Conservation (phyloP, 2,329 filamentous ascomycete genomes). For the Helotiales sp. region DNA sequence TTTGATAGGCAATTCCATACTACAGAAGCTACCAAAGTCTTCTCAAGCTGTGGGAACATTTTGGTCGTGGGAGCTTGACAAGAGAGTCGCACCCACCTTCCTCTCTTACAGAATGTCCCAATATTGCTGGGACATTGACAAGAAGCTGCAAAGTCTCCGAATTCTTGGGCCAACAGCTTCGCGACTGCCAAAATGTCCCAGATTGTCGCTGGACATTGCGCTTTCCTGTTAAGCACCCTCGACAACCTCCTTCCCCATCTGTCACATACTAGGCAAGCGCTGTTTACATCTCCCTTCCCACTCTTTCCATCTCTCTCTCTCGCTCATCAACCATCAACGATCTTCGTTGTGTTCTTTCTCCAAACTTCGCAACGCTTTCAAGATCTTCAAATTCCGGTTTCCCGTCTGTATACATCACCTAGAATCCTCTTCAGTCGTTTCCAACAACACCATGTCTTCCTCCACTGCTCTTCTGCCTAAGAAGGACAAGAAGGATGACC, state of each 20-base stretch:
- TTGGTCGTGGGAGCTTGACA: too few relatives aligned
- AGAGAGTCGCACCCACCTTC: too few relatives aligned
- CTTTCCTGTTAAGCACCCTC: not conserved
- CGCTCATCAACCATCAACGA: slow-evolving; percentile 9
- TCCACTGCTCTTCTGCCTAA: slow-evolving; percentile 36
- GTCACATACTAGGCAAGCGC: not conserved
- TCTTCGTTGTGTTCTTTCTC: not conserved
- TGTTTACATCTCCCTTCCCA: slow-evolving; percentile 7
- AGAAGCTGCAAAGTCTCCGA: not conserved
- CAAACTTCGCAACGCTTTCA: not conserved
- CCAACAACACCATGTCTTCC: slow-evolving; percentile 30
- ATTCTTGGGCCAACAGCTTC: too few relatives aligned
- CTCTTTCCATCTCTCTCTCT: not conserved
- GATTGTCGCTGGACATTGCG: not conserved
- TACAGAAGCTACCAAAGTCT: too few relatives aligned
- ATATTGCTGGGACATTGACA: not conserved
- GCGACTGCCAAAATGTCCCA: not conserved
- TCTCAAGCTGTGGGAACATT: too few relatives aligned
- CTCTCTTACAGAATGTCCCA: not conserved
- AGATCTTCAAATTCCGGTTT: not conserved
- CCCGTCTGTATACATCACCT: not conserved
- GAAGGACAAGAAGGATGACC: slow-evolving; percentile 28
- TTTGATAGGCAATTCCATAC: too few relatives aligned
- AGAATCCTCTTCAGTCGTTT: slow-evolving; percentile 1
- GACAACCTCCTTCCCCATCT: not conserved